A percentile compares a stretch with the other conserved stretches of the same genome.
Conservation (phyloP, 2,329 filamentous ascomycete species). For the Colletotrichum salicis region DNA sequence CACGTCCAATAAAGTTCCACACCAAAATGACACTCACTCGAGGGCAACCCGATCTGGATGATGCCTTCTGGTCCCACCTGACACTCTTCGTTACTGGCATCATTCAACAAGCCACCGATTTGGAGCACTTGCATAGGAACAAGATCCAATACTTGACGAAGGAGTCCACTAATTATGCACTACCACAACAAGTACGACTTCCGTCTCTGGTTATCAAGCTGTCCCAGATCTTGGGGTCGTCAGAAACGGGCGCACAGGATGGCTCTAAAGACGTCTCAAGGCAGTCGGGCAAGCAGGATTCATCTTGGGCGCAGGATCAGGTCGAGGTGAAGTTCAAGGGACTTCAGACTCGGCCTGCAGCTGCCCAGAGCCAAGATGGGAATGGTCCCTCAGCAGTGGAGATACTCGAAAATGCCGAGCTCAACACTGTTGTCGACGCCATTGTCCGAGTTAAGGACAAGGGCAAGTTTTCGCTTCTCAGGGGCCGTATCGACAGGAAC, state of each 20-base stretch:
- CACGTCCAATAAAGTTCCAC: constrained; percentile 38
- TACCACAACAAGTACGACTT: constrained; percentile 56
- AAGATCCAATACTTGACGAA: constrained; percentile 53
- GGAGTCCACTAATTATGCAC: constrained; percentile 48
- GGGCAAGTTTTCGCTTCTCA: constrained; percentile 65
- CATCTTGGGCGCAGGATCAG: constrained; percentile 67
- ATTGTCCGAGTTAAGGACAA: constrained; percentile 65
- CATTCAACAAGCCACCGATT: constrained; percentile 61
- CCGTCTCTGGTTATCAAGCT: constrained; percentile 62
- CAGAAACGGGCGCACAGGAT: not conserved
- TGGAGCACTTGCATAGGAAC: constrained; percentile 58
- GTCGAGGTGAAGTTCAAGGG: constrained; percentile 68
- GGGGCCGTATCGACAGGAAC: constrained; percentile 66
- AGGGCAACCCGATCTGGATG: constrained; percentile 56
- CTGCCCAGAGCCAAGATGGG: constrained; percentile 8
- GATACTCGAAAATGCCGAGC: constrained; percentile 3
- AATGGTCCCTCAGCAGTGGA: constrained; percentile 11
- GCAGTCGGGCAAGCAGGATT: constrained; percentile 36
- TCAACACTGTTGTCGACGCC: constrained; percentile 51
- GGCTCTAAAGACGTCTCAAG: constrained; percentile 31
- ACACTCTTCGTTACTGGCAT: constrained; percentile 61
- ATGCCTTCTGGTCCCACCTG: constrained; percentile 63
- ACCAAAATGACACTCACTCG: constrained; percentile 54
- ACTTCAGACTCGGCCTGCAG: constrained; percentile 44
- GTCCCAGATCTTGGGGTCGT: constrained; percentile 50